Evolutionary conservation across 441 rosid species (phyloP).

Genomic region (Lepidium campestre): DNA sequence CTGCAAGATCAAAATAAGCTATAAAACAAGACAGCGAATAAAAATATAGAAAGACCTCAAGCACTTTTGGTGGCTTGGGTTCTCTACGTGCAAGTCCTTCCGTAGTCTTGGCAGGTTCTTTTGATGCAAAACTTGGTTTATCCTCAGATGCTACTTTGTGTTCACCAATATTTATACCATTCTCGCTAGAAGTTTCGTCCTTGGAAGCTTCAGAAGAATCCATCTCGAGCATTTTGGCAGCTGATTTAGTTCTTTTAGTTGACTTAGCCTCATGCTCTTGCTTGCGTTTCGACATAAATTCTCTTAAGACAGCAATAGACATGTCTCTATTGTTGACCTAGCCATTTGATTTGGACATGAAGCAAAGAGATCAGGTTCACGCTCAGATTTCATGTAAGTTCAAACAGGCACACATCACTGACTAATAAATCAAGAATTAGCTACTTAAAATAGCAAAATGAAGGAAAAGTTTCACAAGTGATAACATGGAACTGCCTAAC

Average conservation of each 20-base stretch:
- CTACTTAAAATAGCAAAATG: not conserved
- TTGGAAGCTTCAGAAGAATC: slow-evolving; percentile 29
- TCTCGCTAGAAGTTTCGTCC: slow-evolving; percentile 23
- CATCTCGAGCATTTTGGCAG: slow-evolving; percentile 32
- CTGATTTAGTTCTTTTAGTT: slow-evolving; percentile 43
- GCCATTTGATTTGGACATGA: slow-evolving; percentile 1
- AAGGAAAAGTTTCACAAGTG: not conserved
- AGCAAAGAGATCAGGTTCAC: not conserved
- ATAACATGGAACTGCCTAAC: not conserved
- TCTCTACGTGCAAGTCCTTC: slow-evolving; percentile 39
- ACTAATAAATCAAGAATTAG: not conserved
- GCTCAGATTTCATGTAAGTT: not conserved
- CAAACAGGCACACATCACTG: not conserved
- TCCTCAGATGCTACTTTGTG: slow-evolving; percentile 37
- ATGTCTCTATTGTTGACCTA: slow-evolving; percentile 91
- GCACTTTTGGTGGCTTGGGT: slow-evolving; percentile 73
- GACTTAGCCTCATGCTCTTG: slow-evolving; percentile 58
- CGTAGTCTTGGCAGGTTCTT: slow-evolving; percentile 30
- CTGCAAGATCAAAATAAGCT: not conserved
- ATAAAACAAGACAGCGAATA: not conserved
- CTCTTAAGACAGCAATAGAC: slow-evolving; percentile 78
- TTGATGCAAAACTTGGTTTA: slow-evolving; percentile 25
- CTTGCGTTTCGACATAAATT: slow-evolving; percentile 53
- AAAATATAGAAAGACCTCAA: slow-evolving; percentile 49
- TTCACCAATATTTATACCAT: slow-evolving; percentile 25